Evolutionary conservation across 129 eudicot genomes (phyloP), one percentile per base, ranked within the genome.

Genomic region (Tagetes patula): DNA sequence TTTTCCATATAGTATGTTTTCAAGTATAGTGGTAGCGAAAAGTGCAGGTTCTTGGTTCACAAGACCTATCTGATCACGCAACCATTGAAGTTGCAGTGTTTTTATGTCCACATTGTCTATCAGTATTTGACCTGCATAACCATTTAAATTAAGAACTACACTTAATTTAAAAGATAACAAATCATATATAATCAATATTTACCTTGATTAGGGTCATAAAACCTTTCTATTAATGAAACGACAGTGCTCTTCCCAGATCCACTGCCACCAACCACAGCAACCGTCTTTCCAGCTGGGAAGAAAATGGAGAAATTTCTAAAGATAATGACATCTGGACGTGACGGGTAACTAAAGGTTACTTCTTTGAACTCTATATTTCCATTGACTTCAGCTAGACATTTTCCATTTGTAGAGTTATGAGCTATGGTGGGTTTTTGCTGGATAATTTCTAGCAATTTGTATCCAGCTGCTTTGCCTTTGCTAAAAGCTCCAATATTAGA

Each of bases 11-110:
- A 94, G 87, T 75, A 94, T 94, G 81, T 94, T 94, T 72, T 94
- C 98, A 52, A 94, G 96, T 50, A 94, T 94, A 8, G 98, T 94
- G 73, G 97, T 94, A 8, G 98, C 97, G 72, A 94, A 94, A 20
- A 94, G 93, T 68, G 98, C 97, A 3, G 98, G 98, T 75, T 93
- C 98, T 87, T 93, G 98, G 70, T 93, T 93, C 75, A 93, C 98
- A 52, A 93, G 86, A 56, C 98, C 98, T 43, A 93, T 90, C 62
- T 90, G 96, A 84, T 85, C 86, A 5, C 98, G 87, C 81, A 93
- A 62, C 98, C 98, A 93, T 76, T 80, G 66, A 47, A 93, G 82
- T 41, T 89, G 96, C 58, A 93, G 77, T 9, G 96, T 87, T 77
- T 81, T 90, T 74, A 90, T 90, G 75, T 93, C 96, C 76, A 87